These are phyloP conservation scores for Setaria viridis DNA, from an alignment of 202 grass and related monocot species.

Conservation along the genomic window DNA sequence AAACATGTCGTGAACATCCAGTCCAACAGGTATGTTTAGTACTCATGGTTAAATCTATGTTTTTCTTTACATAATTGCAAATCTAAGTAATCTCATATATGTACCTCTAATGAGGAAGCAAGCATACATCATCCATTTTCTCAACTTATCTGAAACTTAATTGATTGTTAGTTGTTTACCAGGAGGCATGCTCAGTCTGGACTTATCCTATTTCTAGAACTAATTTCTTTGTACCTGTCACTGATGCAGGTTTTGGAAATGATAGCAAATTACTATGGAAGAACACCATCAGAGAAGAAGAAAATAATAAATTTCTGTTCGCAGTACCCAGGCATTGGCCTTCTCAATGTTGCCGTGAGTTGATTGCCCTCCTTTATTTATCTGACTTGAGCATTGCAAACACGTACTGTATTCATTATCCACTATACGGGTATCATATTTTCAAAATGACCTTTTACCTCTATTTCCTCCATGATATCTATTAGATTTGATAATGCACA, in stretches of 20 bases:
- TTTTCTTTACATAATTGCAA: conserved; percentile 18
- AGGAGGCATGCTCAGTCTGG: conserved; percentile 6
- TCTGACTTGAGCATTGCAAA: conserved; percentile 1
- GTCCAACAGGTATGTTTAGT: conserved; percentile 72
- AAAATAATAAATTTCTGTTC: conserved; percentile 67
- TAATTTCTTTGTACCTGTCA: conserved; percentile 29
- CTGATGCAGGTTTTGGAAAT: conserved; percentile 76
- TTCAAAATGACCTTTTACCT: conserved; percentile 29
- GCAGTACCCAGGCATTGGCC: conserved; percentile 77
- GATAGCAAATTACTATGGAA: conserved; percentile 72
- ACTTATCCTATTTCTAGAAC: conserved; percentile 30
- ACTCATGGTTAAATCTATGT: conserved; percentile 11
- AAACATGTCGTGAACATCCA: conserved; percentile 76
- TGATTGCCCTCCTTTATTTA: conserved; percentile 41
- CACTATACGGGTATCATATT: conserved; percentile 4
- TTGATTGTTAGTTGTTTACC: conserved; percentile 24
- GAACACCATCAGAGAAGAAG: conserved; percentile 53
- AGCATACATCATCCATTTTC: not conserved
- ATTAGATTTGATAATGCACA: not conserved
- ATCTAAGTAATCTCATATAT: conserved; percentile 11
- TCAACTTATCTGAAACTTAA: conserved; percentile 3
- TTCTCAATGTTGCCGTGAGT: conserved; percentile 95
- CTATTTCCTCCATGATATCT: conserved; percentile 3
- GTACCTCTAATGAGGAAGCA: not conserved
- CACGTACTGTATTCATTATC: not conserved